Evolutionary conservation across 176 grass and related monocot genomes (phyloP), one percentile per base, ranked within the genome.

Genomic region (Oryza coarctata): DNA sequence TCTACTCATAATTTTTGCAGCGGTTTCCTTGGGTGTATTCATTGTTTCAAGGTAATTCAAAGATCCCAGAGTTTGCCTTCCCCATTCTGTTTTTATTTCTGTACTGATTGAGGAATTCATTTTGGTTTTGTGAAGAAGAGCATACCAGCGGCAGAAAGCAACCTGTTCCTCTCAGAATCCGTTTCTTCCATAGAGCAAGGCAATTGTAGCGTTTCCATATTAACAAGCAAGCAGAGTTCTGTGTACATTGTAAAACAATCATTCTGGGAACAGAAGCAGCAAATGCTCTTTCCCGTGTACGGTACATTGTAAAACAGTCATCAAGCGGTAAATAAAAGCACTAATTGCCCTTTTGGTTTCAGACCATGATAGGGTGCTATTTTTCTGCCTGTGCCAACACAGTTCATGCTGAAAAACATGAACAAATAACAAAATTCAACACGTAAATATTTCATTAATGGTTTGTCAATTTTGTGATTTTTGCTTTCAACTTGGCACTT

Each of bases 101-200:
- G 30, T 14, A 25, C 32, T 76, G 30, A 63, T 55, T 0, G 7
- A 72, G 62, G 5, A 34, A 72, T 88, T 38, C 22, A 34, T 74
- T 86, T 64, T 82, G 36, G 75, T 84, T 74, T 79, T 52, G 3
- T 91, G 79, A 80, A 95, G 79, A 80, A 95, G 90, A 65, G 90
- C 94, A 20, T 96, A 93, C 70, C 83, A 86, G 65, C 87, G 81
- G 58, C 88, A 93, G 73, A 93, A 90, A 41, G 90, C 91, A 69
- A 45, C 80, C 3, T 87, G 62, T 78, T 92, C 94, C 34, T 96
- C 94, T 12, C 87, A 91, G 76, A 96, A 96, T 32, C 94, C 90
- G 5, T 96, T 96, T 83, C 88, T 91, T 73, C 90, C 90, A 17
- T 89, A 86, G 71, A 62, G 22, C 63, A 39, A 67, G 20, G 2